Evolutionary conservation across 1,284 basidiomycete genomes (phyloP).

Genomic region (Moesziomyces globuligerus): DNA sequence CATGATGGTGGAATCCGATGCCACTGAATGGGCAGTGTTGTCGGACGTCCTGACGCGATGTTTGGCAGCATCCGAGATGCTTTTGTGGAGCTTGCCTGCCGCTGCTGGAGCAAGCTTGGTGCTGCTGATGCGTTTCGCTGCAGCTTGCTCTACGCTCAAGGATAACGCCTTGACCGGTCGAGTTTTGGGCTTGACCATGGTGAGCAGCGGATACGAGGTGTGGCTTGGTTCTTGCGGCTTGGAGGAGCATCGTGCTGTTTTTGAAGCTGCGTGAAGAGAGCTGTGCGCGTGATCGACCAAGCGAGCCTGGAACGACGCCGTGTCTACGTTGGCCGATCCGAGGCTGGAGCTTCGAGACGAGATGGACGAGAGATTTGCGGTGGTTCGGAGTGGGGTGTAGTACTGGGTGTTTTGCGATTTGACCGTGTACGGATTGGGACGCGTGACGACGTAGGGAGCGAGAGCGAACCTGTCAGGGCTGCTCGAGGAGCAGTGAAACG

Average conservation of each 20-base stretch:
- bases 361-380: background rate
- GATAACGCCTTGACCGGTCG: constrained; percentile 11
- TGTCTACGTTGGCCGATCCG: background rate
- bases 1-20: background rate
- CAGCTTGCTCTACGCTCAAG: constrained; percentile 11
- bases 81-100: constrained; percentile 9
- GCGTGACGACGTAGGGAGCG: constrained; percentile 28
- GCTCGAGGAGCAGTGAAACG: constrained; percentile 34
- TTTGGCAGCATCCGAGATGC: constrained; percentile 9
- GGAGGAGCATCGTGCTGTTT: constrained; percentile 29
- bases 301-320: background rate
- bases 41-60: constrained; percentile 8
- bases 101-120: constrained; percentile 4
- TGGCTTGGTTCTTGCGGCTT: constrained; percentile 9
- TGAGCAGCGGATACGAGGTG: constrained; percentile 8
- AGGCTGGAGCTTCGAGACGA: constrained; percentile 6
- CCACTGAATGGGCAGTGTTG: background rate
- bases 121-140: constrained; percentile 9
- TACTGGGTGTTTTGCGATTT: constrained; percentile 30
- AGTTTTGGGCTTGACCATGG: constrained; percentile 37
- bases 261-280: constrained; percentile 19
- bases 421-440: constrained; percentile 32
- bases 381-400: constrained; percentile 23
- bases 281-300: constrained; percentile 20
- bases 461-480: constrained; percentile 20